phyloP scores from a whole-genome alignment of 768 basidiomycete genomes.

The Lactifluus echinatus region DNA sequence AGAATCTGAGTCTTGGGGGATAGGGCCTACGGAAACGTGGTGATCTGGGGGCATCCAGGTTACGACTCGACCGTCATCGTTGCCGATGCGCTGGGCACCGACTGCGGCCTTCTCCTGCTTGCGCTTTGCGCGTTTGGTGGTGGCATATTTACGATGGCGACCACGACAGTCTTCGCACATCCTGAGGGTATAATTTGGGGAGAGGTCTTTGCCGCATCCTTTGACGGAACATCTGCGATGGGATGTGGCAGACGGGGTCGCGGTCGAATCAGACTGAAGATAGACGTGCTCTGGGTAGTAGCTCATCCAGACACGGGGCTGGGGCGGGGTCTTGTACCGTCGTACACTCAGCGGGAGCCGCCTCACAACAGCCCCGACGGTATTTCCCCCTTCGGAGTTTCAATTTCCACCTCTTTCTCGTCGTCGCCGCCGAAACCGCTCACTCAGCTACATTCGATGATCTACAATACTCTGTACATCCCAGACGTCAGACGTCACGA shows the following conservation, averaged over 20 bases:
- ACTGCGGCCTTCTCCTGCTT: conserved; percentile 42
- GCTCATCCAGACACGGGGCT: conserved; percentile 19
- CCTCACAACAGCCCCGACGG: conserved; percentile 7
- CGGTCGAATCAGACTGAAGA: conserved; percentile 8
- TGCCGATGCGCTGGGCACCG: conserved; percentile 7
- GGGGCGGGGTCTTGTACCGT: background rate
- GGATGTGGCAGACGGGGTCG: background rate
- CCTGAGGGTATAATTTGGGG: conserved; percentile 30
- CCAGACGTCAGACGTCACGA: background rate
- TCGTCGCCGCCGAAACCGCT: conserved; percentile 11
- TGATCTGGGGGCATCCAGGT: conserved; percentile 26
- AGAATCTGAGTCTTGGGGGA: conserved; percentile 8
- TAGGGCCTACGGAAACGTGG: conserved; percentile 2
- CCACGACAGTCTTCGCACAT: conserved; percentile 48
- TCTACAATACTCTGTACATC: too few relatives aligned
- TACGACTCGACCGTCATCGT: conserved; percentile 19
- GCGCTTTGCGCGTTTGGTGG: conserved; percentile 40
- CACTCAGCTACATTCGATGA: too few relatives aligned
- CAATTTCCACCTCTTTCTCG: background rate
- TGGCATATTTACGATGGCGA: conserved; percentile 43
- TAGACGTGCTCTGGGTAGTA: conserved; percentile 23
- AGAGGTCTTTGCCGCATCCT: conserved; percentile 32
- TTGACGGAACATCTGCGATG: conserved; percentile 34
- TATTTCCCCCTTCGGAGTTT: conserved; percentile 16
- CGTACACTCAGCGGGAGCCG: background rate